phyloP scores from a whole-genome alignment of 768 basidiomycete genomes.

The Lactifluus subvellereus region DNA sequence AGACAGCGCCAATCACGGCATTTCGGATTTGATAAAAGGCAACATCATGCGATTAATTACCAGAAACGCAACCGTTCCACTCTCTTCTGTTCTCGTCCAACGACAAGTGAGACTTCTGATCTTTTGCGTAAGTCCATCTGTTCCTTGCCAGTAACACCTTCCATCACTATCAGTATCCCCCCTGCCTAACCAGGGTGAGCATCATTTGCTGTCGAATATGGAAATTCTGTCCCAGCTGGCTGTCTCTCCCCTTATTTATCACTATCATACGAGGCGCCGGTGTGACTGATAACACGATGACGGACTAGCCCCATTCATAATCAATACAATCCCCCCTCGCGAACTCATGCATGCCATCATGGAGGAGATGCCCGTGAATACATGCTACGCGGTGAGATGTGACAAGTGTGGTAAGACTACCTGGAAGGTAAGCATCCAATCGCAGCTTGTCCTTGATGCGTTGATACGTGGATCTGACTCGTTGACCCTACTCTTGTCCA shows the following conservation, averaged over 20 bases:
- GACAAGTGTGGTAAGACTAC: slow-evolving; percentile 30
- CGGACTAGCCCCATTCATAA: neutral
- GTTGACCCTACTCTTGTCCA: no score
- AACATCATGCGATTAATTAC: no score
- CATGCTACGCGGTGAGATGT: slow-evolving; percentile 27
- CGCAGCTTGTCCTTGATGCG: neutral
- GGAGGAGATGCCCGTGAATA: slow-evolving; percentile 19
- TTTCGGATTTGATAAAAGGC: neutral
- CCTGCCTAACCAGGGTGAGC: neutral
- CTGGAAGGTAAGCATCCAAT: slow-evolving; percentile 26
- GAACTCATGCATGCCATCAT: slow-evolving; percentile 2
- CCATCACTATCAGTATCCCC: neutral
- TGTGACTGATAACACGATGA: neutral
- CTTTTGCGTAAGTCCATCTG: neutral
- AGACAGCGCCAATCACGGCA: slow-evolving; percentile 8
- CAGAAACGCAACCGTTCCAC: neutral
- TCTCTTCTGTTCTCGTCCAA: neutral
- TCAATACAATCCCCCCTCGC: neutral
- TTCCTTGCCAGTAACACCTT: neutral
- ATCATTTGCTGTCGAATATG: neutral
- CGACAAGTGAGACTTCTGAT: neutral
- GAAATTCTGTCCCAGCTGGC: neutral
- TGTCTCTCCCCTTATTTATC: neutral
- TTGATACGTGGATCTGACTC: neutral
- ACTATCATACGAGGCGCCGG: neutral